Percentiles rank a stretch among this genome's conserved stretches.
Evolutionary conservation across 192 early-diverging fungal genomes (phyloP).

Genomic region (Entomortierella lignicola): DNA sequence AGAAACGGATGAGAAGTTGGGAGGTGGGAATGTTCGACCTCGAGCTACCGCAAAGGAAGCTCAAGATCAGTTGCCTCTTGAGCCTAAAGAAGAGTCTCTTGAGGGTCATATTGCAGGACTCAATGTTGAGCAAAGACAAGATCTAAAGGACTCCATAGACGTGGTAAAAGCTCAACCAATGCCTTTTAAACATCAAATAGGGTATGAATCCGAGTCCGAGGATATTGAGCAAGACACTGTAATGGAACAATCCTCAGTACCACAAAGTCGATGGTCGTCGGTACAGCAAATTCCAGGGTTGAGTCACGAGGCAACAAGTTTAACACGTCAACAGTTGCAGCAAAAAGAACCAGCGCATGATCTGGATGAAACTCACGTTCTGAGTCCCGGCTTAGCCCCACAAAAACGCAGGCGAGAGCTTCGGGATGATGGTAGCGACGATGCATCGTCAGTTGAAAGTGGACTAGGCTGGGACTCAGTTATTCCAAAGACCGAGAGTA

Average conservation of each 20-base stretch:
- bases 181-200: neutral
- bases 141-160: neutral
- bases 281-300: neutral
- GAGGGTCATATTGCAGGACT: neutral
- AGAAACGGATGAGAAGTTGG: constrained; percentile 29
- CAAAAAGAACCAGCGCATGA: neutral
- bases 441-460: constrained; percentile 15
- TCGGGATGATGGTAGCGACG: constrained; percentile 33
- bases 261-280: constrained; percentile 1
- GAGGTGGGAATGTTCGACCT: constrained; percentile 21
- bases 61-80: neutral
- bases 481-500: neutral
- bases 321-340: neutral
- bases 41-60: neutral
- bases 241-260: constrained; percentile 46
- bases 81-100: neutral
- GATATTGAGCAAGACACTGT: constrained; percentile 36
- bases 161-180: neutral
- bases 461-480: neutral
- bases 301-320: neutral
- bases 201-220: neutral
- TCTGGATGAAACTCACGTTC: constrained; percentile 2
- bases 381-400: constrained; percentile 30
- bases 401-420: constrained; percentile 44
- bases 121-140: neutral